These are phyloP conservation scores for Stentor coeruleus DNA, from an alignment of 73 alveolate species.

Conservation along the genomic window DNA sequence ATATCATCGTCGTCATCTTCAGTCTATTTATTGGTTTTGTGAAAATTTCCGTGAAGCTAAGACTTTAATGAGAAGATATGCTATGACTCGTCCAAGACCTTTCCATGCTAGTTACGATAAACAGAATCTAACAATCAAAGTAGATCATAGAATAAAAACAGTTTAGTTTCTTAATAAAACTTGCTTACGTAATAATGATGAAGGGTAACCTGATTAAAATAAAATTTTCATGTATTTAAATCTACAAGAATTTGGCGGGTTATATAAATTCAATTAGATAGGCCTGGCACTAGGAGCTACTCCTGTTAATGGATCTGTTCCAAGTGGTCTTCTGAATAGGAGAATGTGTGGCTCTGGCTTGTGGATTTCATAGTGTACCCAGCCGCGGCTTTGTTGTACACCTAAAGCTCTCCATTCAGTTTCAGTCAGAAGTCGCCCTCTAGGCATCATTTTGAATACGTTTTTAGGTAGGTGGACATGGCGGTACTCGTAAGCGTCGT, in stretches of 20 bases:
- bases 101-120: constrained; percentile 8
- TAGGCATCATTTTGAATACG: constrained; percentile 61
- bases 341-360: constrained; percentile 78
- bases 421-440: constrained; percentile 68
- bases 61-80: not conserved
- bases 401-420: constrained; percentile 96
- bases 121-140: not conserved
- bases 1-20: constrained; percentile 32
- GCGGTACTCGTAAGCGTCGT: constrained; percentile 53
- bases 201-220: not conserved
- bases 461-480: constrained; percentile 62
- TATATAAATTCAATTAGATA: constrained; percentile 10
- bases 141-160: not conserved
- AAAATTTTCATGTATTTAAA: not conserved
- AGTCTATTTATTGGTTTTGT: constrained; percentile 36
- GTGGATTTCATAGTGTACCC: constrained; percentile 83
- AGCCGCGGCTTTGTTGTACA: constrained; percentile 87
- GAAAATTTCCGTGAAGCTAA: constrained; percentile 35
- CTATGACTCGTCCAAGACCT: not conserved
- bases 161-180: not conserved
- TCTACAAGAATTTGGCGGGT: not conserved
- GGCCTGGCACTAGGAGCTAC: constrained; percentile 26
- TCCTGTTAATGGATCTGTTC: constrained; percentile 96
- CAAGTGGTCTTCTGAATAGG: constrained; percentile 89
- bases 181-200: not conserved